A percentile compares a stretch with the other conserved stretches of the same genome.
Evolutionary conservation across 352 stramenopile species (phyloP).

Genomic region (Phytophthora syringae): DNA sequence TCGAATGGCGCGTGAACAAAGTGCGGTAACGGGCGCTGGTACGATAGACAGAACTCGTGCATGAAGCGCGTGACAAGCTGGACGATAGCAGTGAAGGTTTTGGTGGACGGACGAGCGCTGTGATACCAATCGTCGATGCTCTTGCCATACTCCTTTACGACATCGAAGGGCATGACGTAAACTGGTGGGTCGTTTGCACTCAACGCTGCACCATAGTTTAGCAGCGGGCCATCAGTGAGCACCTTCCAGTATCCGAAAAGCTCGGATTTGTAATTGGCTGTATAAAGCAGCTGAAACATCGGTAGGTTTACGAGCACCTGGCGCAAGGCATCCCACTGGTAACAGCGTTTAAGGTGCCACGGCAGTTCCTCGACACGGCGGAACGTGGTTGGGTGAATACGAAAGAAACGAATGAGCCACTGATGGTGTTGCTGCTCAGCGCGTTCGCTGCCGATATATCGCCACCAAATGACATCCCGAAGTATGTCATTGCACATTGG

Average conservation of each 20-base stretch:
- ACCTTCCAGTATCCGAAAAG: constrained; percentile 92
- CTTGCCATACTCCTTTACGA: constrained; percentile 93
- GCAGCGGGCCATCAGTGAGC: constrained; percentile 79
- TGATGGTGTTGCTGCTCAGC: constrained; percentile 78
- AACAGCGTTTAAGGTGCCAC: constrained; percentile 93
- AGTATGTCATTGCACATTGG: constrained; percentile 90
- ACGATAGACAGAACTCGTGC: constrained; percentile 85
- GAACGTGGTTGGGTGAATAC: constrained; percentile 81
- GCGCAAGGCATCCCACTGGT: constrained; percentile 87
- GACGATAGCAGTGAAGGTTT: constrained; percentile 73
- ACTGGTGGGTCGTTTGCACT: constrained; percentile 41
- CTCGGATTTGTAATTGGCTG: constrained; percentile 88
- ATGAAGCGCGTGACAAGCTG: constrained; percentile 91
- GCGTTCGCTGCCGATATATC: constrained; percentile 81
- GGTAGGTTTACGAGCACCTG: constrained; percentile 89
- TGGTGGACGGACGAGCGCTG: constrained; percentile 71
- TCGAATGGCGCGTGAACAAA: constrained; percentile 87
- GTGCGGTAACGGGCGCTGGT: constrained; percentile 67
- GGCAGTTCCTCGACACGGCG: constrained; percentile 89
- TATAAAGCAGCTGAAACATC: constrained; percentile 94
- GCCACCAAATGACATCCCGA: constrained; percentile 89
- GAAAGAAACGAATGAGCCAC: constrained; percentile 88
- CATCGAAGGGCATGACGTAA: constrained; percentile 86
- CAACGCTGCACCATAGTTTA: constrained; percentile 48
- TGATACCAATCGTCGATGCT: constrained; percentile 90